Evolutionary conservation across 306 rosid genomes (phyloP).

Genomic region (Pyrus bretschneideri): DNA sequence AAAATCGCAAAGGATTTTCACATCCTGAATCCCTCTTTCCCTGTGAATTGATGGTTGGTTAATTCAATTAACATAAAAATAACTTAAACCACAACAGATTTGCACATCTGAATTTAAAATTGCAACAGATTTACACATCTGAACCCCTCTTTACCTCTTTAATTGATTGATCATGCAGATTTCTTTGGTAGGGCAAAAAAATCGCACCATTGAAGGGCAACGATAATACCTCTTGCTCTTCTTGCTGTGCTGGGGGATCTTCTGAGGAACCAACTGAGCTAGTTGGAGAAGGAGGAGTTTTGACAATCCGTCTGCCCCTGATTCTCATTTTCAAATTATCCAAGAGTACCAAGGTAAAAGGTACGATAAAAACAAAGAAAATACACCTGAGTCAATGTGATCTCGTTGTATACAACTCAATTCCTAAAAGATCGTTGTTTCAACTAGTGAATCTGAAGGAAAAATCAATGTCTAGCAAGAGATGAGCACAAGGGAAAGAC

Average conservation of each 20-base stretch:
- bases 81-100: background rate
- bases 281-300: background rate
- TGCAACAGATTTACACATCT: background rate
- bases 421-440: background rate
- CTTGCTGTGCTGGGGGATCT: background rate
- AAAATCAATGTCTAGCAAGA: background rate
- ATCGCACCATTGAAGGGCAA: background rate
- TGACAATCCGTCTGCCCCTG: background rate
- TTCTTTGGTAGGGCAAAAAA: background rate
- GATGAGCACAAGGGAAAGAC: background rate
- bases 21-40: background rate
- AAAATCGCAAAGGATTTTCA: background rate
- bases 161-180: background rate
- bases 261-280: slow-evolving; percentile 2
- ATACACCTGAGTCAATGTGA: background rate
- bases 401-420: background rate
- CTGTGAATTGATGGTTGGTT: background rate
- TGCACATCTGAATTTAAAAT: background rate
- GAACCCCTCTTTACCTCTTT: background rate
- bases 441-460: background rate
- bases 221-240: slow-evolving; percentile 12
- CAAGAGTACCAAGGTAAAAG: background rate
- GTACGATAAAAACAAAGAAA: background rate
- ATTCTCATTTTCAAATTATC: background rate
- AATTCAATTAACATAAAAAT: background rate